Evolutionary conservation across 345 rosid species (phyloP), one percentile per base, ranked within the genome.

Genomic region (Rubroshorea leprosula): DNA sequence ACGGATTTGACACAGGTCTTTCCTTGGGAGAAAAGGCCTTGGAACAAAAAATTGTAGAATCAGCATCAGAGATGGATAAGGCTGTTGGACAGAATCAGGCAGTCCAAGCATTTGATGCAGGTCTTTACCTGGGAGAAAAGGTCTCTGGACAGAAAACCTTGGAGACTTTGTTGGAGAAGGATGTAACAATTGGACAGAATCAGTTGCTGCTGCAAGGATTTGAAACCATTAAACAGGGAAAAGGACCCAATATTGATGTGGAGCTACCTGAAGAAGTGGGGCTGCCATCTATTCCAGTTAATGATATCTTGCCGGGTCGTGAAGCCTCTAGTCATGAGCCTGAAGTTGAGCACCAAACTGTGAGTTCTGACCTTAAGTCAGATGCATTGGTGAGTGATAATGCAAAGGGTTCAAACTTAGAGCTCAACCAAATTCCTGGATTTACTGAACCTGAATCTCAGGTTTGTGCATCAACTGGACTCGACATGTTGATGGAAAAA

Each of bases 141-240:
- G 52, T 12, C 21, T 19, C 5, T 38, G 38, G 25, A 22, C 67
- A 56, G 55, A 62, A 72, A 49, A 27, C 49, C 18, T 31, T 52
- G 29, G 89, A 74, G 8, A 59, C 76, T 21, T 65, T 68, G 48
- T 64, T 55, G 35, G 73, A 54, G 7, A 68, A 57, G 47, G 71
- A 55, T 5, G 55, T 64, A 56, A 19, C 52, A 54, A 53, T 49
- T 23, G 69, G 57, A 58, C 68, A 50, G 27, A 55, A 76, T 61
- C 68, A 53, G 27, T 4, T 29, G 4, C 5, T 61, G 54, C 53
- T 62, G 57, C 65, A 29, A 58, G 72, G 60, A 51, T 68, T 64
- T 57, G 68, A 73, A 23, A 60, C 65, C 22, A 70, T 71, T 35
- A 54, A 54, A 55, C 57, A 53, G 48, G 60, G 27, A 49, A 64